These are phyloP conservation scores for Sporothrix phasma DNA, from an alignment of 2,329 filamentous ascomycete genomes.

Conservation along the genomic window DNA sequence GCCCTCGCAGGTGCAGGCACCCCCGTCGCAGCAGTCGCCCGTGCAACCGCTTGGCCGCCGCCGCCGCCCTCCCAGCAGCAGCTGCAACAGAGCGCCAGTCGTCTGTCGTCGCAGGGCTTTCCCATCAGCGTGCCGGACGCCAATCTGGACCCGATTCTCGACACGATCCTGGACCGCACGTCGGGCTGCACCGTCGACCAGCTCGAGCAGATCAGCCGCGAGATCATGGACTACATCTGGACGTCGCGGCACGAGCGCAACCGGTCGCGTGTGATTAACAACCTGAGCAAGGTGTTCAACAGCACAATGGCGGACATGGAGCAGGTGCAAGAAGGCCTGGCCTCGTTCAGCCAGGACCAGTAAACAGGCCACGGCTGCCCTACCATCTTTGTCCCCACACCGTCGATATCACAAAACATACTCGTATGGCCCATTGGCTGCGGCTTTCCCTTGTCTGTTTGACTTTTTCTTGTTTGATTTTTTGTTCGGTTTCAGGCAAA, in stretches of 20 bases:
- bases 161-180: slow-evolving; percentile 54
- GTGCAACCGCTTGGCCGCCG: slow-evolving; percentile 16
- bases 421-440: background rate
- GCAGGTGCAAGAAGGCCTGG: slow-evolving; percentile 38
- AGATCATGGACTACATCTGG: slow-evolving; percentile 89
- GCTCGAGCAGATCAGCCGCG: slow-evolving; percentile 83
- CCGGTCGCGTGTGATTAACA: slow-evolving; percentile 53
- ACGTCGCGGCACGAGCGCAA: slow-evolving; percentile 70
- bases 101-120: slow-evolving; percentile 35
- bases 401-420: too few species aligned
- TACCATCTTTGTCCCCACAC: too few species aligned
- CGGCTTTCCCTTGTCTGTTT: background rate
- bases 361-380: background rate
- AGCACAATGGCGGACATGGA: slow-evolving; percentile 61
- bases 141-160: slow-evolving; percentile 48
- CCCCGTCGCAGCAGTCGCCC: slow-evolving; percentile 1
- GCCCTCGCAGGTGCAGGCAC: background rate
- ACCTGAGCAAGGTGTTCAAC: slow-evolving; percentile 62
- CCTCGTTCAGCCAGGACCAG: slow-evolving; percentile 33
- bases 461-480: background rate
- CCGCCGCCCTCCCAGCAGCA: slow-evolving; percentile 29
- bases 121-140: slow-evolving; percentile 37
- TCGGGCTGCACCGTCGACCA: slow-evolving; percentile 83
- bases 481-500: background rate
- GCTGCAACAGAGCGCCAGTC: slow-evolving; percentile 25